Evolutionary conservation across 129 eudicot genomes (phyloP).

Genomic region (Calendula officinalis): DNA sequence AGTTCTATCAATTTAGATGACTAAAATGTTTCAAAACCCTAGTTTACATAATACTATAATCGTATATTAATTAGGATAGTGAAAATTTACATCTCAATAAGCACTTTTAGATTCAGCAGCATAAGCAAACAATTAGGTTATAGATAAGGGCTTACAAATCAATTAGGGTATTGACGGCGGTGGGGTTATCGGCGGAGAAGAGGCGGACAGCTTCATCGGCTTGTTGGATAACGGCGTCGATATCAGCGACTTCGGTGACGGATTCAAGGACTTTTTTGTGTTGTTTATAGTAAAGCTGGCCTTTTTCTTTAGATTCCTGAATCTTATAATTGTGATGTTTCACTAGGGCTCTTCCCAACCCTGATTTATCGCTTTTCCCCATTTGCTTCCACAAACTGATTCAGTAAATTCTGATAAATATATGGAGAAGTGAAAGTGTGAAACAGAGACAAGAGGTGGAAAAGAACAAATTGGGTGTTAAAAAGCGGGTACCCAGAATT

Average conservation of each 20-base stretch:
- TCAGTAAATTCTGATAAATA: too few relatives aligned
- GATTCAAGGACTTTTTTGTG: conserved; percentile 84
- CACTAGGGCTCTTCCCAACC: conserved; percentile 84
- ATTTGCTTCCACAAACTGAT: too few relatives aligned
- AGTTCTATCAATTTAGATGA: neutral
- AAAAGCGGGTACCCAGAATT: too few relatives aligned
- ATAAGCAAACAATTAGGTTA: neutral
- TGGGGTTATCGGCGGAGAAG: conserved; percentile 48
- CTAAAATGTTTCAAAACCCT: neutral
- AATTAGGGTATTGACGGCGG: conserved; percentile 43
- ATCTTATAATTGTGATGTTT: conserved; percentile 82
- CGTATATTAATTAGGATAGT: too few relatives aligned
- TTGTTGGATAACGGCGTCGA: conserved; percentile 84
- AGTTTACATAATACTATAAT: neutral
- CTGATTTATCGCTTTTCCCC: conserved; percentile 75
- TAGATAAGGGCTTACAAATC: conserved; percentile 40
- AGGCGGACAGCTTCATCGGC: conserved; percentile 76
- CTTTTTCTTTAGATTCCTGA: conserved; percentile 74
- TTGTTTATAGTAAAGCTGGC: conserved; percentile 50
- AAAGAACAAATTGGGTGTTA: neutral
- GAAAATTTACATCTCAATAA: too few relatives aligned
- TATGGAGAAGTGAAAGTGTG: neutral
- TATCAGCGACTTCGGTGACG: conserved; percentile 78
- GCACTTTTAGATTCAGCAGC: too few relatives aligned
- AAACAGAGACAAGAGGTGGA: neutral